Evolutionary conservation across 805 yeast species (phyloP).

Genomic region (Hanseniaspora clermontiae): DNA sequence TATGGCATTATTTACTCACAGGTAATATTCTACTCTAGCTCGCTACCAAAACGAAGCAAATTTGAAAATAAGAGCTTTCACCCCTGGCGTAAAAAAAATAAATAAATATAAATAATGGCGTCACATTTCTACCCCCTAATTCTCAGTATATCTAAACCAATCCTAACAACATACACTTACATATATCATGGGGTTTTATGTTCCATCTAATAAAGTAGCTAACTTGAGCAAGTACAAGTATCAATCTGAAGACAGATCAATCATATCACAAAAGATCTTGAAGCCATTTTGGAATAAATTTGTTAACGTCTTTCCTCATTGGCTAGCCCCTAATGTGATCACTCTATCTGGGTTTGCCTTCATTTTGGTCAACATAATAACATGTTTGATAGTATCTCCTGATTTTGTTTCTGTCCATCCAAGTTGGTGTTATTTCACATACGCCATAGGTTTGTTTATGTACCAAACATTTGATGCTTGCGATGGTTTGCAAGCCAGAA

Average conservation of each 20-base stretch:
- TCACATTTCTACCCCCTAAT: too few species aligned
- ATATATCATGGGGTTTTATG: slow-evolving; percentile 47
- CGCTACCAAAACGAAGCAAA: neutral
- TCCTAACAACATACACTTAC: neutral
- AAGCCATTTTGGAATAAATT: slow-evolving; percentile 74
- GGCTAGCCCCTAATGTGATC: slow-evolving; percentile 88
- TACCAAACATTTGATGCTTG: slow-evolving; percentile 95
- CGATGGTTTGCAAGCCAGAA: slow-evolving; percentile 90
- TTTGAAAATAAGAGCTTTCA: too few species aligned
- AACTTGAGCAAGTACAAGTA: slow-evolving; percentile 47
- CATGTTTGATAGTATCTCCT: slow-evolving; percentile 66
- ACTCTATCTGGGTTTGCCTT: slow-evolving; percentile 70
- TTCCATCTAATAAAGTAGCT: slow-evolving; percentile 40
- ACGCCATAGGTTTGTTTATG: slow-evolving; percentile 72
- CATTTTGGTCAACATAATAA: slow-evolving; percentile 47
- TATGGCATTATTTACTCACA: neutral
- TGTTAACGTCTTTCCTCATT: slow-evolving; percentile 61
- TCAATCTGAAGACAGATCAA: slow-evolving; percentile 69
- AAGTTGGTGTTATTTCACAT: slow-evolving; percentile 59
- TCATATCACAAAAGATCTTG: slow-evolving; percentile 58
- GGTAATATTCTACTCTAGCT: neutral
- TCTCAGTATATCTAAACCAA: too few species aligned
- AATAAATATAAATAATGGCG: too few species aligned
- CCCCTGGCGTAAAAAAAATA: too few species aligned
- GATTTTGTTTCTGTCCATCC: slow-evolving; percentile 48